A percentile compares a stretch with the other conserved stretches of the same genome.
These are phyloP conservation scores for Trypanosoma platydactyli DNA, from an alignment of 208 protist genomes.

Conservation along the genomic window DNA sequence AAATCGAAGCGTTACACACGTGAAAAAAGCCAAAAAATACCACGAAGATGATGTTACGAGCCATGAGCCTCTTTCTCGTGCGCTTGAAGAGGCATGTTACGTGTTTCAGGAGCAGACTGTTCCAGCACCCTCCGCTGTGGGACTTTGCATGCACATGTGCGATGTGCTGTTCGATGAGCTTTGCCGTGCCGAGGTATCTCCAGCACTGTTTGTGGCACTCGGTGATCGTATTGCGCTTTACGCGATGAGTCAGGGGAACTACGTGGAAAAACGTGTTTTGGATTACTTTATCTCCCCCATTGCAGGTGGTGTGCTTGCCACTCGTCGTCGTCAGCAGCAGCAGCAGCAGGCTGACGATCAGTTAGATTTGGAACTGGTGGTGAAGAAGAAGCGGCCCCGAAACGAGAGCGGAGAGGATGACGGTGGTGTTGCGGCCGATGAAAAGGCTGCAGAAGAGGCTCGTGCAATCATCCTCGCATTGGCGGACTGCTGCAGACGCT, in stretches of 20 bases:
- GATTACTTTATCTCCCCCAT: constrained; percentile 85
- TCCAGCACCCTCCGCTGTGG: constrained; percentile 50
- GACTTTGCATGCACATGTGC: constrained; percentile 83
- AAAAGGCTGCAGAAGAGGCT: constrained; percentile 33
- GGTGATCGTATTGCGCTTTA: constrained; percentile 68
- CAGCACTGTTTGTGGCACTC: constrained; percentile 61
- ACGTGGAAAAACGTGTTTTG: constrained; percentile 86
- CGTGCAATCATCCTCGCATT: constrained; percentile 44
- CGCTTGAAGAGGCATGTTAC: constrained; percentile 54
- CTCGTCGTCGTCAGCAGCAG: constrained; percentile 44
- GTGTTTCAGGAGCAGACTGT: constrained; percentile 74
- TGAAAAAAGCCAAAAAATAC: neutral
- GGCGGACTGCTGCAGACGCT: constrained; percentile 58
- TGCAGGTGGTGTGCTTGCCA: constrained; percentile 53
- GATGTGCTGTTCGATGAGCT: constrained; percentile 84
- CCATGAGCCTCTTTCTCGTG: constrained; percentile 21
- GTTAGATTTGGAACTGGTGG: constrained; percentile 7
- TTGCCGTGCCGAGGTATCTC: constrained; percentile 38
- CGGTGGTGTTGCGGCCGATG: constrained; percentile 7
- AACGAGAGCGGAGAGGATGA: neutral
- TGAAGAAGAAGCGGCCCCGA: neutral
- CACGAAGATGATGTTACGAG: neutral
- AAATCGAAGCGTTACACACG: constrained; percentile 22
- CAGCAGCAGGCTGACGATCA: constrained; percentile 34
- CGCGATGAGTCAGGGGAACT: constrained; percentile 85